Evolutionary conservation across 768 basidiomycete genomes (phyloP).

Genomic region (Podaxis sp.): DNA sequence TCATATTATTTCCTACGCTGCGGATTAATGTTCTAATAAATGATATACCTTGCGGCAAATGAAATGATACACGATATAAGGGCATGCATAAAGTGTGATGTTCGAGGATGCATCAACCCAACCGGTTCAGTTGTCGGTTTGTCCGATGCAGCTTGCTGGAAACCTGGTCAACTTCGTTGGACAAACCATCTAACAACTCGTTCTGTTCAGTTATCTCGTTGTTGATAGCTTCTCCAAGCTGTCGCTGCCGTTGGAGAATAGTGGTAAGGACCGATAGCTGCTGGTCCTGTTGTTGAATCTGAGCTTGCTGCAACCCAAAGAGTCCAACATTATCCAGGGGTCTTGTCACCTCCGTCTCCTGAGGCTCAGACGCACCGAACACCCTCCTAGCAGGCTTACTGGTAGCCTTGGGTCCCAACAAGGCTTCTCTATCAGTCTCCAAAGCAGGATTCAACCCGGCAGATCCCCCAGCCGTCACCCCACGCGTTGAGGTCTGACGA

Average conservation of each 20-base stretch:
- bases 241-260: constrained; percentile 80
- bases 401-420: constrained; percentile 47
- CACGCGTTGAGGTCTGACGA: constrained; percentile 47
- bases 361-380: constrained; percentile 63
- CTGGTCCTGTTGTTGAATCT: constrained; percentile 82
- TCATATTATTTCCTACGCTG: constrained; percentile 23
- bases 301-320: constrained; percentile 72
- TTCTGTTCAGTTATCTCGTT: constrained; percentile 82
- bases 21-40: constrained; percentile 17
- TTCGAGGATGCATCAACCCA: constrained; percentile 44
- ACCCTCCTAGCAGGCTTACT: constrained; percentile 64
- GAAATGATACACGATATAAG: not conserved
- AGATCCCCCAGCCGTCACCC: constrained; percentile 19
- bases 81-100: not conserved
- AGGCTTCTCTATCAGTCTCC: constrained; percentile 62
- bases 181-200: constrained; percentile 81
- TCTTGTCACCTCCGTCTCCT: constrained; percentile 84
- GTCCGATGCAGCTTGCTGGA: constrained; percentile 77
- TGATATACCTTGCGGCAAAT: constrained; percentile 13
- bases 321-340: constrained; percentile 86
- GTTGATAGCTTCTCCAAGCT: constrained; percentile 84
- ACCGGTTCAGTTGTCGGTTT: constrained; percentile 79
- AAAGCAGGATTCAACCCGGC: constrained; percentile 42
- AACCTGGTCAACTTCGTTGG: constrained; percentile 73
- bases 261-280: constrained; percentile 80